Evolutionary conservation across 306 rosid species (phyloP).

Genomic region (Luffa acutangula): DNA sequence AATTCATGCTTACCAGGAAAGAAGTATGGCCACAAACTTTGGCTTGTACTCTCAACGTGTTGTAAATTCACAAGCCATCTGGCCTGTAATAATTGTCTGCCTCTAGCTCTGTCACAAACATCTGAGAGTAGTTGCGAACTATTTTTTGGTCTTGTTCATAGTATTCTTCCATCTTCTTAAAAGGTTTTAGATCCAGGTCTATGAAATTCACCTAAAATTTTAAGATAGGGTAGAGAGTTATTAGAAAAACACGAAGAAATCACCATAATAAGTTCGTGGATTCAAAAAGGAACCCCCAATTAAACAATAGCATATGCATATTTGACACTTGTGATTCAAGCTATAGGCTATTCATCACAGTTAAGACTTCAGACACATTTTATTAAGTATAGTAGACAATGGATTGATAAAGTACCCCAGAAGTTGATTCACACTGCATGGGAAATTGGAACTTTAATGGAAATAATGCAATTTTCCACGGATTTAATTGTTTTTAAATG

Average conservation of each 20-base stretch:
- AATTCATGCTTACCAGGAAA: not conserved
- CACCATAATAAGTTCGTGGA: not conserved
- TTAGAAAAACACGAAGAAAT: not conserved
- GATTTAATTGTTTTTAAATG: not conserved
- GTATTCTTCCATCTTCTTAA: constrained; percentile 72
- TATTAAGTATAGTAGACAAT: not conserved
- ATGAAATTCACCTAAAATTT: constrained; percentile 51
- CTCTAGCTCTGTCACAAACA: constrained; percentile 35
- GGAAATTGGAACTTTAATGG: not conserved
- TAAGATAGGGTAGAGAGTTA: not conserved
- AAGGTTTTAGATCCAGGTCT: constrained; percentile 77
- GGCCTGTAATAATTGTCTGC: constrained; percentile 25
- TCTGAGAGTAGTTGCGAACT: constrained; percentile 48
- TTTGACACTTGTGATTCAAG: not conserved
- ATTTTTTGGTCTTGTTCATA: constrained; percentile 71
- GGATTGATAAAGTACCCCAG: not conserved
- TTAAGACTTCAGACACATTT: not conserved
- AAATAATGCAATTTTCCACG: not conserved
- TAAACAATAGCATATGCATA: not conserved
- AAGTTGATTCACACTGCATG: not conserved
- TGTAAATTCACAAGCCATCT: constrained; percentile 15
- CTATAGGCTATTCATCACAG: not conserved
- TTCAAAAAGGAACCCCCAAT: not conserved
- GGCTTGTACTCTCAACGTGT: constrained; percentile 15
- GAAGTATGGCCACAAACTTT: not conserved